A percentile compares a stretch with the other conserved stretches of the same genome.
Conservation (phyloP, 1,139 yeast genomes). For the Candida dubliniensis region DNA sequence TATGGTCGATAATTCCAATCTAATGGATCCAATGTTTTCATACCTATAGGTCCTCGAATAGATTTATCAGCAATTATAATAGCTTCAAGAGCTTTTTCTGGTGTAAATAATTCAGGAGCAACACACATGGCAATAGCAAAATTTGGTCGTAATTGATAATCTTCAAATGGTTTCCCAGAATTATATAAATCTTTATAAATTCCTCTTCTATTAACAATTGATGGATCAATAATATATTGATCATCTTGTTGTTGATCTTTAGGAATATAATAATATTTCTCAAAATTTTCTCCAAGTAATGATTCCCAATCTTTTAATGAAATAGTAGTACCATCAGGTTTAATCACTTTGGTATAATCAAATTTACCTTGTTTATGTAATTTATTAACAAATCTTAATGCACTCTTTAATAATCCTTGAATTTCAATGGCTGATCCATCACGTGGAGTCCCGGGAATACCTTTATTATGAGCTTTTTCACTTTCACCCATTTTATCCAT, state of each 20-base stretch:
- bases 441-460: slow-evolving; percentile 95
- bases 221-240: slow-evolving; percentile 59
- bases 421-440: slow-evolving; percentile 97
- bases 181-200: slow-evolving; percentile 84
- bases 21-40: slow-evolving; percentile 88
- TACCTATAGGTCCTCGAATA: slow-evolving; percentile 87
- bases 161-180: slow-evolving; percentile 87
- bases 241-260: slow-evolving; percentile 50
- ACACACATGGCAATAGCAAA: slow-evolving; percentile 90
- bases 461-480: slow-evolving; percentile 74
- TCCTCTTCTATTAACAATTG: slow-evolving; percentile 82
- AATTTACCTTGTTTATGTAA: slow-evolving; percentile 57
- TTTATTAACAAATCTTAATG: slow-evolving; percentile 73
- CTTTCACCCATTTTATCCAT: slow-evolving; percentile 99
- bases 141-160: slow-evolving; percentile 89
- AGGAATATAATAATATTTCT: slow-evolving; percentile 76
- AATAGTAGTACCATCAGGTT: slow-evolving; percentile 57
- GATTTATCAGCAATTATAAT: slow-evolving; percentile 67
- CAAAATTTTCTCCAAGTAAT: slow-evolving; percentile 70
- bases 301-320: slow-evolving; percentile 67
- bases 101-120: slow-evolving; percentile 86
- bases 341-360: slow-evolving; percentile 52
- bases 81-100: slow-evolving; percentile 60
- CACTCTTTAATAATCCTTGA: slow-evolving; percentile 82
- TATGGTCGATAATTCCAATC: slow-evolving; percentile 91